Evolutionary conservation across 768 basidiomycete species (phyloP).

Genomic region (Krasilnikovozyma curviuscula): DNA sequence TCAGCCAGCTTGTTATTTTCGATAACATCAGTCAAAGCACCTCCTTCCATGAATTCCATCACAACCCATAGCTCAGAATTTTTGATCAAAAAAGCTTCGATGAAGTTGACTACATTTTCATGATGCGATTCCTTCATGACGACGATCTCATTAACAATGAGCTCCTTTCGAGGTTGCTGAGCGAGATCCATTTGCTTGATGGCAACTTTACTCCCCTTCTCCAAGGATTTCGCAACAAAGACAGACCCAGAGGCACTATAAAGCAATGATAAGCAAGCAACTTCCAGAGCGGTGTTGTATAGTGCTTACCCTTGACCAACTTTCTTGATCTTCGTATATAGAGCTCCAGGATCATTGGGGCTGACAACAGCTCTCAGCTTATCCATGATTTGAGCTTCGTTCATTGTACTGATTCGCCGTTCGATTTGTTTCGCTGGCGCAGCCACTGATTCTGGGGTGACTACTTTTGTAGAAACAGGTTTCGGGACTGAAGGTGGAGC

Average conservation of each 20-base stretch:
- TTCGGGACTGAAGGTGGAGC: too few species aligned
- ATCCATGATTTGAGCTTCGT: constrained; percentile 95
- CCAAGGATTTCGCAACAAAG: constrained; percentile 80
- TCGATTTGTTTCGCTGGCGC: constrained; percentile 31
- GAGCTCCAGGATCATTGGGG: constrained; percentile 61
- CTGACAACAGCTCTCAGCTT: constrained; percentile 77
- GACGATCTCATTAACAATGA: constrained; percentile 92
- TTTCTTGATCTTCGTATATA: constrained; percentile 96
- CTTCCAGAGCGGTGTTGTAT: neutral
- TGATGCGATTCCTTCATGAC: constrained; percentile 98
- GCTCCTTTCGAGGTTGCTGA: constrained; percentile 86
- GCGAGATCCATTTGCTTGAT: constrained; percentile 97
- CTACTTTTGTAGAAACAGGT: too few species aligned
- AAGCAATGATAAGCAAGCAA: neutral
- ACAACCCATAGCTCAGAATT: constrained; percentile 86
- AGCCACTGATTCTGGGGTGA: too few species aligned
- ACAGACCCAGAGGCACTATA: constrained; percentile 87
- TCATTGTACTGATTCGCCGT: constrained; percentile 87
- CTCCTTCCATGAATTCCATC: constrained; percentile 99
- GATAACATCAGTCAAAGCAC: constrained; percentile 90
- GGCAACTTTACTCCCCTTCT: constrained; percentile 70
- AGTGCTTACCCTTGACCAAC: constrained; percentile 82
- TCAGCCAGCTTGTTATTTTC: constrained; percentile 90
- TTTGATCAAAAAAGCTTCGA: constrained; percentile 76
- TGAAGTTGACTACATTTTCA: constrained; percentile 90